A percentile compares a stretch with the other conserved stretches of the same genome.
These are phyloP conservation scores for Rhizoclosmatium sp. DNA, from an alignment of 192 early-diverging fungal species.

Conservation along the genomic window DNA sequence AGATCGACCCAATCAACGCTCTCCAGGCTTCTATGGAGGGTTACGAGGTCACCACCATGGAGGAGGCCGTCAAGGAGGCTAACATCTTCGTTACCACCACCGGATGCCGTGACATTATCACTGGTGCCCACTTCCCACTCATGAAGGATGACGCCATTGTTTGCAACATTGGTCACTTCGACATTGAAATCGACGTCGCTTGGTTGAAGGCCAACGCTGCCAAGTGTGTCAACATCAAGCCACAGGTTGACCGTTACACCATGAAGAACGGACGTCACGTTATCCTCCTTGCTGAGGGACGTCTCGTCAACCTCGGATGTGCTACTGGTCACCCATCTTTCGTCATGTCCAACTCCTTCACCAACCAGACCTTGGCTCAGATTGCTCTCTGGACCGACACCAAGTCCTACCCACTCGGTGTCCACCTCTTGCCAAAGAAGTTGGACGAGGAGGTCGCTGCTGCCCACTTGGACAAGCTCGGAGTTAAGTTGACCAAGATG, in stretches of 20 bases:
- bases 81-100: slow-evolving; percentile 99
- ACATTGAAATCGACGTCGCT: slow-evolving; percentile 98
- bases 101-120: slow-evolving; percentile 98
- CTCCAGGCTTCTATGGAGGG: slow-evolving; percentile 99
- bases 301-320: slow-evolving; percentile 99
- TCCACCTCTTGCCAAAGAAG: slow-evolving; percentile 99
- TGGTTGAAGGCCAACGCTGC: slow-evolving; percentile 97
- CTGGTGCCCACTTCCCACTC: slow-evolving; percentile 85
- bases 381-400: slow-evolving; percentile 98
- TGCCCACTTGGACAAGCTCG: slow-evolving; percentile 93
- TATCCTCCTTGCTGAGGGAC: slow-evolving; percentile 98
- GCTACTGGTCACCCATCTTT: slow-evolving; percentile 99
- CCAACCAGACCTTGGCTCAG: slow-evolving; percentile 98
- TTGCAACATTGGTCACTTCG: slow-evolving; percentile 99
- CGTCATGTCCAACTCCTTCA: slow-evolving; percentile 99
- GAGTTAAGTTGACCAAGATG: slow-evolving; percentile 92
- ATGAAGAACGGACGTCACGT: slow-evolving; percentile 91
- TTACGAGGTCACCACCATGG: slow-evolving; percentile 99
- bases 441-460: slow-evolving; percentile 98
- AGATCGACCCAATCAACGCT: slow-evolving; percentile 99
- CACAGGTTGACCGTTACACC: slow-evolving; percentile 97
- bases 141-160: slow-evolving; percentile 99
- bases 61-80: slow-evolving; percentile 87
- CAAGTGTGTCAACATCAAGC: slow-evolving; percentile 94
- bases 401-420: slow-evolving; percentile 87